Evolutionary conservation across 495 filamentous ascomycete species (phyloP).

Genomic region (Penicillium subrubescens): DNA sequence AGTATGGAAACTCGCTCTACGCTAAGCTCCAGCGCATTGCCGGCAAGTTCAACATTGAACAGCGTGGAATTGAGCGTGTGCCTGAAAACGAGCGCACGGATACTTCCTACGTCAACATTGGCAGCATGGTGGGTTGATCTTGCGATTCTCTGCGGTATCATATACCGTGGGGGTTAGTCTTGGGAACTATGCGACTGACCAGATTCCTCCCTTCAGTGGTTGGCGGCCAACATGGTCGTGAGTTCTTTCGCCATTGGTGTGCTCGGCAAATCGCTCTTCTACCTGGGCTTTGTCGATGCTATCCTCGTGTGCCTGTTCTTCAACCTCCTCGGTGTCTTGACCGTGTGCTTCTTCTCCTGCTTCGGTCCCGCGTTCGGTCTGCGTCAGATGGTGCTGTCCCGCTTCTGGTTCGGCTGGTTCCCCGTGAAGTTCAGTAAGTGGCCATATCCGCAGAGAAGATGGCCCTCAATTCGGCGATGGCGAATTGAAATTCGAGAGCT

Average conservation of each 20-base stretch:
- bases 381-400: conserved; percentile 83
- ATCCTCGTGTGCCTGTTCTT: conserved; percentile 76
- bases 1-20: conserved; percentile 60
- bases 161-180: not conserved
- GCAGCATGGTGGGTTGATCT: conserved; percentile 66
- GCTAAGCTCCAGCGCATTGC: conserved; percentile 72
- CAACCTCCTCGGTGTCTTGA: conserved; percentile 72
- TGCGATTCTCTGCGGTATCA: not conserved
- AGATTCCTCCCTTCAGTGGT: conserved; percentile 58
- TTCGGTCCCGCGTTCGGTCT: conserved; percentile 79
- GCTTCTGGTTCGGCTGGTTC: conserved; percentile 79
- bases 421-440: conserved; percentile 69
- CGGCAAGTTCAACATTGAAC: conserved; percentile 71
- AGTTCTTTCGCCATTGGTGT: conserved; percentile 81
- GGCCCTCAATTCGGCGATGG: not conserved
- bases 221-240: conserved; percentile 83
- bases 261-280: conserved; percentile 66
- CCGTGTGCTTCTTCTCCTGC: conserved; percentile 78
- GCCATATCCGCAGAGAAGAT: not conserved
- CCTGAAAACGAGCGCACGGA: conserved; percentile 73
- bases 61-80: conserved; percentile 79
- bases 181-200: conserved; percentile 29
- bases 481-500: not conserved
- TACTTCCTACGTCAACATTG: conserved; percentile 65
- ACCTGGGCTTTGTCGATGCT: conserved; percentile 74